Base-by-base conservation (phyloP, 2,329 filamentous ascomycete genomes). In the Penicillium hesseltinei region DNA sequence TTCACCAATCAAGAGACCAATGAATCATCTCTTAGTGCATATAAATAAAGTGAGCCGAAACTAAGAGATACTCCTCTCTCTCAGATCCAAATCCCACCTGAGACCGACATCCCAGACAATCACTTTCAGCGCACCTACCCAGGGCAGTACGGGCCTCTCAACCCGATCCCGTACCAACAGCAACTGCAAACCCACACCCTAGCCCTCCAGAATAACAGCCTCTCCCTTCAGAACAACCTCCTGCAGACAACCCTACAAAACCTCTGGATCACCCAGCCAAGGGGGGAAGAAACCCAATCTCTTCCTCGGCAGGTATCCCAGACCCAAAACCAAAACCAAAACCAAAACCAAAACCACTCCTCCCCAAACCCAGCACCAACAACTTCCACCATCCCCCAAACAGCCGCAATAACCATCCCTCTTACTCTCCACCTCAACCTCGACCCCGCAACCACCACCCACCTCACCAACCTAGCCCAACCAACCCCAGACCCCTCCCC, bases 81-180 rank as follows among this genome's bases (percentile, higher is more conserved):
- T 29, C 43, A 64, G 62, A 59, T 64, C n/a, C 51, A 62, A 21
- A 57, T 57, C 23, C 62, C 62, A n/a, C 11, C 38, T n/a, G 61
- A 63, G 19, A 45, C 53, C 2, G 38, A 38, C 5, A 35, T 42
- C 11, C 46, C 53, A 19, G 42, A 52, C 19, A 33, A 40, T 55
- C 44, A 49, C 36, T 43, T 31, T 13, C 50, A 51, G n/a, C 19
- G n/a, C 31, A 46, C 29, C 25, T 59, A 53, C 42, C 57, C 40
- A 29, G 50, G 57, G 11, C 54, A 55, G 13, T 57, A 55, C 49
- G 55, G 58, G 23, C 21, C 38, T 13, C 31, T 62, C 3, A 58
- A 58, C 29, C 47, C 54, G 3, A 58, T 56, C 40, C 56, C 59
- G 1, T 44, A 61, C n/a, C 61, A 60, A 33, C 55, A 55, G 13